Evolutionary conservation across 169 alveolate species (phyloP), one percentile per base, ranked within the genome.

Genomic region (Cryptosporidium viatorum): DNA sequence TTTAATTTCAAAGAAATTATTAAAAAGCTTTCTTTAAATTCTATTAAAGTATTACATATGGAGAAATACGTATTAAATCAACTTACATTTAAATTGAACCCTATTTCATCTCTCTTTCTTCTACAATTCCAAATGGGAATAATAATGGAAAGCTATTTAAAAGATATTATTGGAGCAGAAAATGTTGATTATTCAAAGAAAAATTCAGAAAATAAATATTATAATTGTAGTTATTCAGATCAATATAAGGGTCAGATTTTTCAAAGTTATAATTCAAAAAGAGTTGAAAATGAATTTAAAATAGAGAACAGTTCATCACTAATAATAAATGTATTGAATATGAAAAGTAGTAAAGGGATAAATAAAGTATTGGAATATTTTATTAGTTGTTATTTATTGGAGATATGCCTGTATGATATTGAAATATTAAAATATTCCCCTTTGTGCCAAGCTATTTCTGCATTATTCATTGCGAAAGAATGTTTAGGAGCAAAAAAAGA

Each of bases 381-480:
- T 65, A 80, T 80, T 23, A 35, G 89, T 39, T 62, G 89, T 26
- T 80, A 80, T 65, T 29, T 80, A 39, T 48, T 80, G 3, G 89
- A 80, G 50, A 60, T 80, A 62, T 62, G 80, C 55, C 29, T 80
- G 12, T 80, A 80, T 59, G 89, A 80, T 29, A 62, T 80, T 62
- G 80, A 80, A 62, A 41, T 67, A 65, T n/a, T 80, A 65, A 59
- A 80, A 80, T 80, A 60, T 48, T 80, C 89, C 16, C 89, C 89
- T 9, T 62, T 80, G n/a, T 59, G 52, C 23, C 89, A 80, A 59
- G 89, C 89, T 8, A 26, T 80, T 26, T 59, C 89, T 14, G 89
- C 80, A 48, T 12, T 80, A 39, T 10, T 62, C 33, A 50, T 80
- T 26, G 89, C 89, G 26, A 80, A 65, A 31, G 80, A 80, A 58